These are phyloP conservation scores for Macrolepiota fuliginosa DNA, from an alignment of 768 basidiomycete genomes.

Conservation along the genomic window DNA sequence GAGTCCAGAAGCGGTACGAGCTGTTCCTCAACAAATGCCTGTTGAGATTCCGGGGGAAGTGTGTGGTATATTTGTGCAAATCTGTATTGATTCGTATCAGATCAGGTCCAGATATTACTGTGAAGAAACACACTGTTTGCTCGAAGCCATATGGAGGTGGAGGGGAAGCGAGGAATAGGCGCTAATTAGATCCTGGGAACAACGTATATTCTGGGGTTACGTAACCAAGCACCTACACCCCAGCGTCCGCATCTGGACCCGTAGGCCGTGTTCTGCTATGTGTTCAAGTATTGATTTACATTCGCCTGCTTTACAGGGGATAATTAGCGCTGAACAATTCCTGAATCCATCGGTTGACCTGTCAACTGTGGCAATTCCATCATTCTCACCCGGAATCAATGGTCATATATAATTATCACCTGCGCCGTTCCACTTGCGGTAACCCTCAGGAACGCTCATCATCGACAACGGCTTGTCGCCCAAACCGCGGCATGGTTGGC, in stretches of 20 bases:
- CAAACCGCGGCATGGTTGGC: no score
- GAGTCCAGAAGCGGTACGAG: slow-evolving; percentile 47
- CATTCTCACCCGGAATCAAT: no score
- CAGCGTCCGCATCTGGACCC: not conserved
- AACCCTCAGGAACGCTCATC: no score
- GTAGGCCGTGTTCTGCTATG: not conserved
- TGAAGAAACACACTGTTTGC: not conserved
- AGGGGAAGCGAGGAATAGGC: not conserved
- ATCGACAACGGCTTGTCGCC: no score
- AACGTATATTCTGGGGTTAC: not conserved
- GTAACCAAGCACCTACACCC: not conserved
- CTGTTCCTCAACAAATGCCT: slow-evolving; percentile 45
- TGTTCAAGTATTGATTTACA: no score
- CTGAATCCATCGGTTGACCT: no score
- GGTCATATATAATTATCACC: no score
- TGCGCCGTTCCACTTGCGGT: no score
- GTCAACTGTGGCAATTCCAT: no score
- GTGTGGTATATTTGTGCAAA: slow-evolving; percentile 46
- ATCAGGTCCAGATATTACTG: not conserved
- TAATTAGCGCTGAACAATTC: no score
- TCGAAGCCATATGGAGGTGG: slow-evolving; percentile 6
- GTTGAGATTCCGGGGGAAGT: slow-evolving; percentile 54
- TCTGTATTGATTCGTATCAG: slow-evolving; percentile 24
- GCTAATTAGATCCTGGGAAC: slow-evolving; percentile 6
- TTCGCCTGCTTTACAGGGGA: no score